phyloP scores from a whole-genome alignment of 306 rosid genomes.

The Vigna radiata region DNA sequence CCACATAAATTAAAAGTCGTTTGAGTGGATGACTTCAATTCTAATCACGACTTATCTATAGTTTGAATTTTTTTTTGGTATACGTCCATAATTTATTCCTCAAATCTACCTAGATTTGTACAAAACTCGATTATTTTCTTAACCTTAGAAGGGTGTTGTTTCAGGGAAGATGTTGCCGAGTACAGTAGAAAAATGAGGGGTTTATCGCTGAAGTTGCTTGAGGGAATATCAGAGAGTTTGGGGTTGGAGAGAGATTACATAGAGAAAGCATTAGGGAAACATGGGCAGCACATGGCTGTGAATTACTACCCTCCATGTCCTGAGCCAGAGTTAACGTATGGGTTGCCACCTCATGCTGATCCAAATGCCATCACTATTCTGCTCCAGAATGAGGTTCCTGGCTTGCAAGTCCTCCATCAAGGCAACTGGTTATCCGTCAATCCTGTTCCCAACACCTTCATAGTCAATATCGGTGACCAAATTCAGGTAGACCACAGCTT shows the following conservation, averaged over 20 bases:
- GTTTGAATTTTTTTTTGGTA: no score
- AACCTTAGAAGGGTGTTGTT: not conserved
- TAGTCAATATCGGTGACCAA: slow-evolving; percentile 82
- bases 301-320: slow-evolving; percentile 93
- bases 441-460: slow-evolving; percentile 81
- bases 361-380: slow-evolving; percentile 89
- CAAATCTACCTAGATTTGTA: no score
- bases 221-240: slow-evolving; percentile 76
- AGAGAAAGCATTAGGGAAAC: slow-evolving; percentile 61
- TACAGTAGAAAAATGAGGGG: slow-evolving; percentile 61
- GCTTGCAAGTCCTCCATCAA: slow-evolving; percentile 78
- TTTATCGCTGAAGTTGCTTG: slow-evolving; percentile 60
- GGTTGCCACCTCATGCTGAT: slow-evolving; percentile 85
- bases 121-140: no score
- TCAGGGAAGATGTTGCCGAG: slow-evolving; percentile 63
- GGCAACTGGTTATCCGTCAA: slow-evolving; percentile 78
- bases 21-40: no score
- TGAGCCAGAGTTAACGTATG: slow-evolving; percentile 84
- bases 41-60: no score
- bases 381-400: slow-evolving; percentile 73
- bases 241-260: slow-evolving; percentile 70
- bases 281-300: slow-evolving; percentile 93
- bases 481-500: slow-evolving; percentile 60
- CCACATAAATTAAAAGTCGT: no score
- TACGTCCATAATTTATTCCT: no score